These are phyloP conservation scores for Botrytis galanthina DNA, from an alignment of 2,329 filamentous ascomycete genomes.

Conservation along the genomic window DNA sequence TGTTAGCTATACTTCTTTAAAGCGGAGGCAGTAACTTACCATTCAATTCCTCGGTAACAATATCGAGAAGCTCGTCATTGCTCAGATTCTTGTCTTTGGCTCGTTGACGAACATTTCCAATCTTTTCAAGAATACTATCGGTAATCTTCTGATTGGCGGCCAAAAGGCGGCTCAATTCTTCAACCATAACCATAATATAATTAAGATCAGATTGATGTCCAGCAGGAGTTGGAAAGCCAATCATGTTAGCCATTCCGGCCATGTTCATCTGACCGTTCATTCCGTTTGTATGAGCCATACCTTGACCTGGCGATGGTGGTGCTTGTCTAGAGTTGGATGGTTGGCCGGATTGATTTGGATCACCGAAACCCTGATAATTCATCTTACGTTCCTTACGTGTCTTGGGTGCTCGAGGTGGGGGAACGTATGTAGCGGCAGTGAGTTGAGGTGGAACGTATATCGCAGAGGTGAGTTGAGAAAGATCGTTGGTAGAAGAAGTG, in stretches of 20 bases:
- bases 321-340: conserved; percentile 32
- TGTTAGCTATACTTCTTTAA: conserved; percentile 22
- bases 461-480: neutral
- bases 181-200: conserved; percentile 66
- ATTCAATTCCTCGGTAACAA: conserved; percentile 56
- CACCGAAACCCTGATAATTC: conserved; percentile 24
- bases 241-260: conserved; percentile 38
- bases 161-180: conserved; percentile 52
- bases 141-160: conserved; percentile 55
- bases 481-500: neutral
- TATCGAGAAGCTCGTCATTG: conserved; percentile 58
- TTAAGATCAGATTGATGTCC: conserved; percentile 67
- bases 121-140: conserved; percentile 62
- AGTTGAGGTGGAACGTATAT: neutral
- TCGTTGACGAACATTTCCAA: conserved; percentile 57
- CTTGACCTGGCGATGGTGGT: conserved; percentile 37
- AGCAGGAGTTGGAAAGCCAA: conserved; percentile 55
- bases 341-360: conserved; percentile 28
- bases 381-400: neutral
- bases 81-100: conserved; percentile 50
- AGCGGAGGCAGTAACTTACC: conserved; percentile 41
- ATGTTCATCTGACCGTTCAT: conserved; percentile 44
- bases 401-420: neutral
- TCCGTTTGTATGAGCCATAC: conserved; percentile 36
- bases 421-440: neutral